phyloP scores from a whole-genome alignment of 2,329 filamentous ascomycete genomes.

The Decorospora gaudefroyi region DNA sequence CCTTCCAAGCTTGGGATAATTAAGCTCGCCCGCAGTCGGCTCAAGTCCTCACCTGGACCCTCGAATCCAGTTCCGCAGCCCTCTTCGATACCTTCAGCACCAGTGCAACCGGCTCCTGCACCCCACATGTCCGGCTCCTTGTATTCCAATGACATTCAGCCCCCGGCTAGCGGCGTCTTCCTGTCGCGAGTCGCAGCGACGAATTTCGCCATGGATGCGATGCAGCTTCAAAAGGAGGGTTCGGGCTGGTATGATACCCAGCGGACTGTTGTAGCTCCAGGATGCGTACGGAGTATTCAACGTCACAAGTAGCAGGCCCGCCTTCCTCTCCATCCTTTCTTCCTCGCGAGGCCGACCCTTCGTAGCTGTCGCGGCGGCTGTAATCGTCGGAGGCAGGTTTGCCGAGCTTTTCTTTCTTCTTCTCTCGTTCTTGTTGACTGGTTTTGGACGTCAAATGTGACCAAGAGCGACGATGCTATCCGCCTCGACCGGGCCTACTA shows the following conservation, averaged over 20 bases:
- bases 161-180: conserved; percentile 48
- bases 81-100: conserved; percentile 48
- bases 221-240: conserved; percentile 44
- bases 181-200: conserved; percentile 49
- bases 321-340: conserved; percentile 52
- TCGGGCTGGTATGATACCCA: conserved; percentile 49
- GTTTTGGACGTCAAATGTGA: conserved; percentile 11
- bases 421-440: conserved; percentile 14
- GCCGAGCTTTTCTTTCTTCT: no score
- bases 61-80: conserved; percentile 50
- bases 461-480: conserved; percentile 12
- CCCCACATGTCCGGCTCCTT: conserved; percentile 52
- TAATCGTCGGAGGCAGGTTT: no score
- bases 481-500: conserved; percentile 14
- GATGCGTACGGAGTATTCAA: conserved; percentile 57
- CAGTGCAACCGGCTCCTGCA: conserved; percentile 52
- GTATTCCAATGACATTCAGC: conserved; percentile 55
- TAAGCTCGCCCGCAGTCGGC: conserved; percentile 41
- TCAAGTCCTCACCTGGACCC: conserved; percentile 49
- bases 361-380: conserved; percentile 30
- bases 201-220: conserved; percentile 49
- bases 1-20: conserved; percentile 53
- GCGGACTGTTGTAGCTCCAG: conserved; percentile 51
- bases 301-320: conserved; percentile 56
- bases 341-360: conserved; percentile 48